These are phyloP conservation scores for Coprinellus aureogranulatus DNA, from an alignment of 768 basidiomycete genomes.

Conservation along the genomic window DNA sequence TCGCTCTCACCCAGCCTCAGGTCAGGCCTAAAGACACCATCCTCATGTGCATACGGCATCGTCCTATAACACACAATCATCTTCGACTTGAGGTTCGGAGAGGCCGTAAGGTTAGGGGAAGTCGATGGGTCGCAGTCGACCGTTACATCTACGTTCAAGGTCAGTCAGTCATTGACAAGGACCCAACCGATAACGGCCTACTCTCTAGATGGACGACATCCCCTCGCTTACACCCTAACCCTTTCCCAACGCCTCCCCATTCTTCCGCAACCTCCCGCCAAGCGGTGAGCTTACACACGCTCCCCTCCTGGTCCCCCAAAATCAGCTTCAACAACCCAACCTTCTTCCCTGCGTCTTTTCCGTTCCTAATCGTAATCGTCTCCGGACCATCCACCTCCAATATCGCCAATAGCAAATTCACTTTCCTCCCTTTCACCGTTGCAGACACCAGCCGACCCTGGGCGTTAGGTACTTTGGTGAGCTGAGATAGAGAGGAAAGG, in stretches of 20 bases:
- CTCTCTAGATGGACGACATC: slow-evolving; percentile 73
- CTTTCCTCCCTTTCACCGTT: slow-evolving; percentile 38
- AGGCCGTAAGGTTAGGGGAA: slow-evolving; percentile 60
- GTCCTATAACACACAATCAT: slow-evolving; percentile 76
- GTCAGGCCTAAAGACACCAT: slow-evolving; percentile 66
- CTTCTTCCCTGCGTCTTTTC: slow-evolving; percentile 66
- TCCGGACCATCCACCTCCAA: slow-evolving; percentile 80
- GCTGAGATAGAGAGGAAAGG: slow-evolving; percentile 50
- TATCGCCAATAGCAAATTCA: slow-evolving; percentile 59
- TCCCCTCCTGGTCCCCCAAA: slow-evolving; percentile 69
- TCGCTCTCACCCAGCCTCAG: slow-evolving; percentile 69
- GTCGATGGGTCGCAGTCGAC: slow-evolving; percentile 43
- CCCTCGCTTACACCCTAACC: slow-evolving; percentile 55
- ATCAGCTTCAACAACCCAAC: slow-evolving; percentile 68
- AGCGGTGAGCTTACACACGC: slow-evolving; percentile 70
- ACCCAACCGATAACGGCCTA: no score
- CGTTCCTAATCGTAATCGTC: slow-evolving; percentile 62
- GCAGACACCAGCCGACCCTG: slow-evolving; percentile 21
- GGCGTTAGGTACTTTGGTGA: slow-evolving; percentile 13
- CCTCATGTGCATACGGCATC: slow-evolving; percentile 61
- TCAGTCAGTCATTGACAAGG: no score
- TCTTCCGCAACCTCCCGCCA: slow-evolving; percentile 75
- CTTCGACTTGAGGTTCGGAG: slow-evolving; percentile 60
- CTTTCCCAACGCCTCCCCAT: slow-evolving; percentile 55
- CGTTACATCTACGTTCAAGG: slow-evolving; percentile 58